Base-by-base conservation (phyloP, 2,329 filamentous ascomycete species). In the Phaeosphaeriaceae sp. region DNA sequence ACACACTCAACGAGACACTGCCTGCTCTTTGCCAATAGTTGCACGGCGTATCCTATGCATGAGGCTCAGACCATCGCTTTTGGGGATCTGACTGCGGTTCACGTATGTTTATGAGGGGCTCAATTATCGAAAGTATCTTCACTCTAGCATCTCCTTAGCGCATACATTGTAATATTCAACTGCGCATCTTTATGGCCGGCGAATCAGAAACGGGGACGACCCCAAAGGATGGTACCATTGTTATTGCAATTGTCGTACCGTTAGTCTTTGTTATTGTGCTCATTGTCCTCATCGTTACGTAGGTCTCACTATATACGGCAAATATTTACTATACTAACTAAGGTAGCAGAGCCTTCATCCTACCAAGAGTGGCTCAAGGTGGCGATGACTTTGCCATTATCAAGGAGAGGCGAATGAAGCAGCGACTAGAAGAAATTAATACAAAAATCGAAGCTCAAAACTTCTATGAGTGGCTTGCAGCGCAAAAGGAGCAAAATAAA, bases 381-480 rank as follows among this genome's bases (percentile, higher is more conserved):
- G 43, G 50, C 32, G 50, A 56, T 34, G 41, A 46, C 16, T 52
- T 54, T 6, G 42, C 58, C 7, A 34, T 39, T n/a, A 36, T 51
- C 9, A 61, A 61, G 48, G 63, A 64, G 37, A 56, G 61, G 44
- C 54, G 57, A 8, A 54, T 48, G 47, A 61, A 66, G 50, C 64
- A 60, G 56, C 64, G 71, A 21, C 55, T 67, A 32, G 60, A 61
- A 11, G 66, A 63, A 29, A 61, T 74, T 7, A 61, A 73, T n/a
- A 53, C 44, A 3, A 54, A 39, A 6, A 60, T 72, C 51, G 70
- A 72, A 49, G 50, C 65, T 3, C 63, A 73, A 39, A 42, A 60
- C 7, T 73, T 67, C 30, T 52, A 62, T n/a, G 64, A 70, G n/a
- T 73, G 71, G 70, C 52, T 61, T 7, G 56, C 52, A 12, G 55